Conservation (phyloP, 768 basidiomycete genomes). For the Termitomyces titanicus region DNA sequence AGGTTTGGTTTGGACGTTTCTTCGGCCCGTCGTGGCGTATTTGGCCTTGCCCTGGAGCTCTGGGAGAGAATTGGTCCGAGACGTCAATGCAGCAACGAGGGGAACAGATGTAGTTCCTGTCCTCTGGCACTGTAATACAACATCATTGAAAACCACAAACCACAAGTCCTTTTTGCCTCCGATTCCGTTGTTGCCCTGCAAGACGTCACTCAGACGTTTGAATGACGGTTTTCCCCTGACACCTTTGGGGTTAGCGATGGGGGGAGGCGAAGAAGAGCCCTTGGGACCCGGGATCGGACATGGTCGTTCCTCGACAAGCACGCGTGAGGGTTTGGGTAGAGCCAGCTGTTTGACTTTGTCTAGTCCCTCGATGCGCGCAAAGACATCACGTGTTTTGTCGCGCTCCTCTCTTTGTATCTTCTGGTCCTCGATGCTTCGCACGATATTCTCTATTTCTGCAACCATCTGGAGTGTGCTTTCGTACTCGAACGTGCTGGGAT, state of each 20-base stretch:
- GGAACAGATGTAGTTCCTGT: conserved; percentile 87
- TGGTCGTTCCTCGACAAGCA: conserved; percentile 80
- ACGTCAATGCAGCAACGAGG: conserved; percentile 61
- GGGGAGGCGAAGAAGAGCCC: conserved; percentile 34
- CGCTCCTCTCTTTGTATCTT: conserved; percentile 96
- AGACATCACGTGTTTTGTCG: conserved; percentile 91
- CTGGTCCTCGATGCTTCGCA: conserved; percentile 96
- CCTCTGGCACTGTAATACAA: conserved; percentile 86
- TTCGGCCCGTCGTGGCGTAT: conserved; percentile 76
- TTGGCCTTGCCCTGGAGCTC: conserved; percentile 82
- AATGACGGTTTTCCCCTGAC: conserved; percentile 84
- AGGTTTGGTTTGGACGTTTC: conserved; percentile 74
- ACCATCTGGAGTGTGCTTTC: conserved; percentile 96
- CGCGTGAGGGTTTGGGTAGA: conserved; percentile 82
- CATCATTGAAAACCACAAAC: conserved; percentile 96
- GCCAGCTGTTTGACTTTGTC: conserved; percentile 93
- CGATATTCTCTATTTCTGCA: conserved; percentile 93
- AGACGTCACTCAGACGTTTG: conserved; percentile 87
- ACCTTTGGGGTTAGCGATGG: conserved; percentile 46
- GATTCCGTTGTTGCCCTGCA: conserved; percentile 50
- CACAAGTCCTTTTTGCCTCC: conserved; percentile 84
- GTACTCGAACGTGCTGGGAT: conserved; percentile 96
- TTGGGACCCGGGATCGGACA: conserved; percentile 33
- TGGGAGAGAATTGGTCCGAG: conserved; percentile 74
- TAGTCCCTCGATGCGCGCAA: conserved; percentile 94